phyloP scores from a whole-genome alignment of 73 alveolate genomes.

The Tetrahymena elliotti region DNA sequence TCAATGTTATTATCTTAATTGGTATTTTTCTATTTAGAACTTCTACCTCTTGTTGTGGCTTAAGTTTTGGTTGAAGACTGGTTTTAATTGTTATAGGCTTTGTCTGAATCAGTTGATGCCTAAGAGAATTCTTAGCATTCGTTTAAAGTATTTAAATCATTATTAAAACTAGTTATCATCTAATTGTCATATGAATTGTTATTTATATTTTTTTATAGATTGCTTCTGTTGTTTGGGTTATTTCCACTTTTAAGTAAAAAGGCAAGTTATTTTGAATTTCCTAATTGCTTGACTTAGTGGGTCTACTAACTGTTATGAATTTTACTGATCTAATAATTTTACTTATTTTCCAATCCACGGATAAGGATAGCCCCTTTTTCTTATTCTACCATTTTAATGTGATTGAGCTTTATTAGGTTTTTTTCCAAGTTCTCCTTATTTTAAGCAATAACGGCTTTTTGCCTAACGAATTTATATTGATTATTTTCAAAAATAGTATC shows the following conservation, averaged over 20 bases:
- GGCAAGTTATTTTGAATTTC: neutral
- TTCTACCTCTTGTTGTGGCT: neutral
- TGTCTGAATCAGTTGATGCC: neutral
- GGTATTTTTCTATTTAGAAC: neutral
- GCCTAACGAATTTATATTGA: neutral
- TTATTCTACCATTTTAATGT: neutral
- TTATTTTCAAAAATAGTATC: neutral
- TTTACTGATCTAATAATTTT: neutral
- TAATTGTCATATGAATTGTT: neutral
- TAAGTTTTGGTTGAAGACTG: neutral
- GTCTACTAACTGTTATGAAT: neutral
- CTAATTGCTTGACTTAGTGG: neutral
- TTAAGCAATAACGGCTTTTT: neutral
- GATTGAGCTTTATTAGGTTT: neutral
- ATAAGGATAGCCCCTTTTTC: neutral
- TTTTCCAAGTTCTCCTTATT: neutral
- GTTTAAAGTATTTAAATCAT: neutral
- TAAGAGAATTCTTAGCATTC: neutral
- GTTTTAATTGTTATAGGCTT: too few species aligned
- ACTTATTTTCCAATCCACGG: neutral
- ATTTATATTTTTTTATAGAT: neutral
- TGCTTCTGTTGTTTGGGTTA: neutral
- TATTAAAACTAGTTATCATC: neutral
- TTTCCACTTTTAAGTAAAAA: neutral
- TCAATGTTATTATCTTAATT: neutral